phyloP scores from a whole-genome alignment of 192 early-diverging fungal species.

The Rhizophagus sp. region DNA sequence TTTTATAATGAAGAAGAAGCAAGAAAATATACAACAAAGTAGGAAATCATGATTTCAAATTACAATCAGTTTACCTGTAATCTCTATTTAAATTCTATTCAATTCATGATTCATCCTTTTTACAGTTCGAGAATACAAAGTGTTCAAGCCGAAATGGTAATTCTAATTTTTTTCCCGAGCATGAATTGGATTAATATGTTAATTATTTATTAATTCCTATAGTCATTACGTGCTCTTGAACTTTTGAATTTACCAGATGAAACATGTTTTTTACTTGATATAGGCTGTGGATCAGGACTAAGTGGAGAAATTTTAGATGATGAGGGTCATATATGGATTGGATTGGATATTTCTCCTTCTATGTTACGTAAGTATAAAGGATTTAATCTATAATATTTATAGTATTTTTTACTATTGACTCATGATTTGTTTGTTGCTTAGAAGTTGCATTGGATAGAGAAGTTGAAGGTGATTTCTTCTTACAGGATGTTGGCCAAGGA shows the following conservation, averaged over 20 bases:
- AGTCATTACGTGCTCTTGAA: conserved; percentile 82
- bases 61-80: neutral
- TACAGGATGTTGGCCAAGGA: conserved; percentile 96
- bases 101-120: neutral
- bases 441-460: conserved; percentile 92
- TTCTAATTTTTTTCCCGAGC: neutral
- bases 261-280: conserved; percentile 83
- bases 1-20: conserved; percentile 95
- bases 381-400: neutral
- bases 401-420: neutral
- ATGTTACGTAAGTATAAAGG: conserved; percentile 71
- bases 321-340: conserved; percentile 96
- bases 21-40: conserved; percentile 91
- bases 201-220: neutral
- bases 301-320: conserved; percentile 94
- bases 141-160: conserved; percentile 92
- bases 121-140: conserved; percentile 87
- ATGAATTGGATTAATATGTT: neutral
- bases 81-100: neutral
- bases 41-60: conserved; percentile 29
- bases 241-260: conserved; percentile 78
- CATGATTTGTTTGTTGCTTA: conserved; percentile 28
- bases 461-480: conserved; percentile 91
- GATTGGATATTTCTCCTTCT: conserved; percentile 90
- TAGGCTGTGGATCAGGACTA: conserved; percentile 97